Evolutionary conservation across 2,329 filamentous ascomycete genomes (phyloP), one percentile per base, ranked within the genome.

Genomic region (Gnomoniopsis smithogilvyi): DNA sequence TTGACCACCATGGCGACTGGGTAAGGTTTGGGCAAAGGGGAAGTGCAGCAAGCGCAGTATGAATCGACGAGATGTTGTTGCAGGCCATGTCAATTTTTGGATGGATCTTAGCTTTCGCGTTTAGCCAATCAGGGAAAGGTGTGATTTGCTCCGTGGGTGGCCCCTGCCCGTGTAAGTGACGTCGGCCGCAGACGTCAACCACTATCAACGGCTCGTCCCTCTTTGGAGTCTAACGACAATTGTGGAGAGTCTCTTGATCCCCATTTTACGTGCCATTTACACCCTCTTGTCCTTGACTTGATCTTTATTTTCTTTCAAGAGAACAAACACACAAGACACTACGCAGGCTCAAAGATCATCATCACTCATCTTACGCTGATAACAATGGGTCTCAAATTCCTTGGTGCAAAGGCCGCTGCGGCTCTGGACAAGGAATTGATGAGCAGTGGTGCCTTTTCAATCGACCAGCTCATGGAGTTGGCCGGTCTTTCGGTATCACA

Each of bases 401-500:
- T 99, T 26, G 89, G 88, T 11, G 88, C 94, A 46, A 92, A 95
- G 75, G 91, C 92, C 64, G 95, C 95, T 0, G 89, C 91, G 0
- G 90, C 91, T 51, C 83, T 99, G 19, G 95, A 99, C 72, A 88
- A 91, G 73, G 94, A 99, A 71, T 87, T 99, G 63, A 98, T 99
- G 93, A 90, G 86, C 70, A 84, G 85, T 12, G 85, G 87, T 1
- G 92, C 90, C 10, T 99, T 96, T 76, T 96, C 92, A 12, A 84
- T 99, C 57, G 95, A 98, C 70, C 95, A 99, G 74, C 80, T 99
- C 51, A 98, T 99, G 95, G 95, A 98, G 72, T 78, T 99, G 8
- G 95, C 95, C 47, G 95, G 95, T 0, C 81, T 99, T 0, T 93
- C 92, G 1, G 92, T 98, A 26, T 94, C 94, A 14, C 92, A 98